Evolutionary conservation across 2,329 filamentous ascomycete species (phyloP), one percentile per base, ranked within the genome.

Genomic region (Sarocladium oryzae): DNA sequence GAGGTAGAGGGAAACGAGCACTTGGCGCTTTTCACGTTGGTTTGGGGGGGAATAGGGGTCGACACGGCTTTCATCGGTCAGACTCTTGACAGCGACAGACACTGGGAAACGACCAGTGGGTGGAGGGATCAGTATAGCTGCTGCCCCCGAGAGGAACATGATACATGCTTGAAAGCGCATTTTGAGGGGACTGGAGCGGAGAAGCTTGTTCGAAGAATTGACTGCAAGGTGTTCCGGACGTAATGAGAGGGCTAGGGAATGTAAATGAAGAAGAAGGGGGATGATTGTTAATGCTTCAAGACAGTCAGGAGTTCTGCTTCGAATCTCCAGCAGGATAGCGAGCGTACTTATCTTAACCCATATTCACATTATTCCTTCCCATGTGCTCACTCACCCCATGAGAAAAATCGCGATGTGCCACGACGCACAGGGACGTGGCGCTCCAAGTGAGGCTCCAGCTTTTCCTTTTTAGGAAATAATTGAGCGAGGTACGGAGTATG

Each of bases 1-100:
- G 16, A 65, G 56, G 40, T 65, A 69, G 3, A 65, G 52, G 0
- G 67, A 69, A 1, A 59, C 52, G 3, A 67, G 49, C 1, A 69
- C 45, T 7, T 57, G 57, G 4, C 65, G 55, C 1, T 56, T 54
- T n/a, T 61, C 61, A 1, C 54, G 56, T 2, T 53, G 28, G 13
- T 55, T 52, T n/a, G 45, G 49, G 0, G 56, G 57, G 0, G 64
- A 59, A 18, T 65, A 66, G 0, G 63, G 63, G 8, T 68, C 66
- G 8, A 64, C 49, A 0, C 67, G 66, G 10, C 48, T 52, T 4
- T 53, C 52, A 49, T 69, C 67, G 5, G 61, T 65, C 36, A 69
- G 56, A 28, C 52, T 32, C 36, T 57, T 53, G 38, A 56, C 55
- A 28, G 52, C 37, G 37, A 54, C 21, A 2, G 56, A 49, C 24